Percentiles rank a stretch among this genome's conserved stretches.
Conservation (phyloP, 495 filamentous ascomycete species). For the Penicillium arizonense region DNA sequence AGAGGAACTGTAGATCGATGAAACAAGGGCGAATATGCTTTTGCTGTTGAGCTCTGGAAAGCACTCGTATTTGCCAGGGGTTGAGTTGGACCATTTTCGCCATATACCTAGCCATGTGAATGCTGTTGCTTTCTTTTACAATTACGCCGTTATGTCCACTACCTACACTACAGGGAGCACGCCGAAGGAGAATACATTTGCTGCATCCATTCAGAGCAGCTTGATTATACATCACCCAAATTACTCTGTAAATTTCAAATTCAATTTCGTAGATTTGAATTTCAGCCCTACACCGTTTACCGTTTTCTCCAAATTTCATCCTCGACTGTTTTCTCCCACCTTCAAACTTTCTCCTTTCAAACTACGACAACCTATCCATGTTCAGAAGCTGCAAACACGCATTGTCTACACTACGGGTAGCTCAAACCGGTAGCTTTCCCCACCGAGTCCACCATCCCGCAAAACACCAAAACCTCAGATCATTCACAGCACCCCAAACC, state of each 20-base stretch:
- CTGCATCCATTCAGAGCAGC: conserved; percentile 14
- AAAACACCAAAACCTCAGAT: conserved; percentile 1
- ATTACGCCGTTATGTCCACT: conserved; percentile 29
- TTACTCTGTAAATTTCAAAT: too few species aligned
- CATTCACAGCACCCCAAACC: conserved; percentile 5
- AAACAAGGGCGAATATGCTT: background rate
- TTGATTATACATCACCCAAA: conserved; percentile 7
- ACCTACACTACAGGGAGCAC: conserved; percentile 22
- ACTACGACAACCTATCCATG: background rate
- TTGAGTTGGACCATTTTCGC: background rate
- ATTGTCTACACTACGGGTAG: conserved; percentile 5
- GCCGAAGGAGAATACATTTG: conserved; percentile 23
- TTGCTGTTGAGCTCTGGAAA: background rate
- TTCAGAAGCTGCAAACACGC: background rate
- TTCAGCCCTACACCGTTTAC: too few species aligned
- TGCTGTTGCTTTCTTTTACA: conserved; percentile 4
- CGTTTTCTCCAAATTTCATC: too few species aligned
- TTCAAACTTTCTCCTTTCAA: background rate
- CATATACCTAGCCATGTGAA: background rate
- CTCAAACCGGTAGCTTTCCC: conserved; percentile 21
- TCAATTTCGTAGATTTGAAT: too few species aligned
- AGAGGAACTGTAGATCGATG: conserved; percentile 35
- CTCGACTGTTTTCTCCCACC: too few species aligned
- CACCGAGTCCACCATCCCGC: conserved; percentile 22
- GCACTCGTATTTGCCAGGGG: background rate